A percentile compares a stretch with the other conserved stretches of the same genome.
Evolutionary conservation across 2,329 filamentous ascomycete species (phyloP).

Genomic region (Cladosporium phlei): DNA sequence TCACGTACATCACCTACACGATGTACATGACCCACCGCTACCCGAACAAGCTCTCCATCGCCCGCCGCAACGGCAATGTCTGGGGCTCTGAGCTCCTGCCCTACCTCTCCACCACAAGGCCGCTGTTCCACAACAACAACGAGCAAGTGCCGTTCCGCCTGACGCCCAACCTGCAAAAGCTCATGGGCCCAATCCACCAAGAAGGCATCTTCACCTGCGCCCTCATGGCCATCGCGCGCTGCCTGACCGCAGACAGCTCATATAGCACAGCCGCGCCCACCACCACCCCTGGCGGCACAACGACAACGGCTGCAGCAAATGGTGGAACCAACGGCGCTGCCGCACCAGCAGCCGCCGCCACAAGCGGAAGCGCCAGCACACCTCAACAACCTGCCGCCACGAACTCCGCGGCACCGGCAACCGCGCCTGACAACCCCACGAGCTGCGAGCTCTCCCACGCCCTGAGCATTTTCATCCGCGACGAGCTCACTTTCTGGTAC

Average conservation of each 20-base stretch:
- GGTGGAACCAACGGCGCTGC: slow-evolving; percentile 4
- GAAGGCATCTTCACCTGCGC: slow-evolving; percentile 95
- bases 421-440: slow-evolving; percentile 20
- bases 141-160: slow-evolving; percentile 96
- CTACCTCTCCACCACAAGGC: slow-evolving; percentile 75
- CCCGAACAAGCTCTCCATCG: slow-evolving; percentile 91
- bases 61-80: slow-evolving; percentile 80
- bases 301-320: background rate
- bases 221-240: slow-evolving; percentile 93
- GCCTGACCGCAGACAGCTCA: slow-evolving; percentile 70
- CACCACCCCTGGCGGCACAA: slow-evolving; percentile 6
- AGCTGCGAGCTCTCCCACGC: slow-evolving; percentile 81
- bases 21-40: slow-evolving; percentile 96
- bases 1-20: slow-evolving; percentile 98
- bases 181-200: slow-evolving; percentile 92
- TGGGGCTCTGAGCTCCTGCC: slow-evolving; percentile 96
- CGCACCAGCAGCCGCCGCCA: background rate
- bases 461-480: slow-evolving; percentile 87
- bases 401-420: slow-evolving; percentile 37
- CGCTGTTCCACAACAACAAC: slow-evolving; percentile 92
- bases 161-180: slow-evolving; percentile 88
- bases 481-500: slow-evolving; percentile 98
- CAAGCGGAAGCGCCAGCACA: background rate
- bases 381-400: slow-evolving; percentile 10
- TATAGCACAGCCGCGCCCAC: slow-evolving; percentile 21